Base-by-base conservation (phyloP, 2,329 filamentous ascomycete genomes). In the Apiospora sp. region DNA sequence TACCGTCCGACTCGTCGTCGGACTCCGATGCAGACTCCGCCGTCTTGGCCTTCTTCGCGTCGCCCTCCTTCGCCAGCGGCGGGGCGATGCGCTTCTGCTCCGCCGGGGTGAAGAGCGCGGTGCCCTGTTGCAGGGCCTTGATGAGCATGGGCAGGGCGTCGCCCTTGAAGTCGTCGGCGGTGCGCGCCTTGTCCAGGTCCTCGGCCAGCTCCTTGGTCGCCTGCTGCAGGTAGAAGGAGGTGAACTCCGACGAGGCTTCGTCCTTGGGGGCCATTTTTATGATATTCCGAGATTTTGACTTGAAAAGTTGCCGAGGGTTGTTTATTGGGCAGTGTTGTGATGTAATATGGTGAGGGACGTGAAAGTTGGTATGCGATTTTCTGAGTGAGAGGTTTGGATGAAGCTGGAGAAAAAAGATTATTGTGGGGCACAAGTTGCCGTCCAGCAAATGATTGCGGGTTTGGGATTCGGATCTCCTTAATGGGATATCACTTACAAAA, bases 141-240 rank as follows among this genome's bases (percentile, higher is more conserved):
- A 95, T 87, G 58, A 95, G 86, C 78, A 94, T 87, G 6, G 87
- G 85, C 43, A 94, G 86, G 4, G 89, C 88, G 70, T 90, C 90
- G 73, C 85, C 84, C 79, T 90, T 91, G 83, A 94, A 95, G 82
- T 95, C 93, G 76, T 90, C 89, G 13, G 93, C 91, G 51, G 75
- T 77, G 75, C 93, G 89, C 74, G 94, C 85, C 80, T 90, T 90
- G 83, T 94, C 91, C 49, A 95, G 86, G 79, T 95, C 93, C 76
- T 94, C 91, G 16, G 91, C 90, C 72, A 95, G 90, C 80, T 95
- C 93, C 69, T 86, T 84, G 0, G 93, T 93, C 7, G 91, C 85
- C 73, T 89, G 90, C 77, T 92, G 90, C 67, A 95, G 87, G 80
- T 94, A 94, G 80, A 90, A 92, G 13, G 90, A 84, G 12, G 87